Conservation (phyloP, 257 asterid species). For the Nicotiana noctiflora region DNA sequence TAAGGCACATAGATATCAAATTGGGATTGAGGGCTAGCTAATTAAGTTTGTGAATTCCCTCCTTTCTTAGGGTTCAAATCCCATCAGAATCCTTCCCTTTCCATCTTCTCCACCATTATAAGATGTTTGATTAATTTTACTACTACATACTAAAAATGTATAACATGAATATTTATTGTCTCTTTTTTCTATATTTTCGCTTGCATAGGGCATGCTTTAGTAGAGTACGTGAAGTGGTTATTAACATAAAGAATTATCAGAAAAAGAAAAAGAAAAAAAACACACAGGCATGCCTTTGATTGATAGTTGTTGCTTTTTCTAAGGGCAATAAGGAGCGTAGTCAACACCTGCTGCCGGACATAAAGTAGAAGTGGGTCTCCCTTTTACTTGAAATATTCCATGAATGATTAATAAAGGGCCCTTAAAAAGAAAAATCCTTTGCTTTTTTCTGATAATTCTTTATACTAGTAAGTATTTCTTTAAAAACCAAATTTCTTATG, state of each 20-base stretch:
- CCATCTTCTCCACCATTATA: no score
- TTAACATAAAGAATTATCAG: neutral
- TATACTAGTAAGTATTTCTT: neutral
- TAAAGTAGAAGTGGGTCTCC: slow-evolving; percentile 49
- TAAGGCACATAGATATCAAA: neutral
- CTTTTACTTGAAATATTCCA: slow-evolving; percentile 54
- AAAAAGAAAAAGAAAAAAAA: neutral
- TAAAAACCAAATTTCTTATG: neutral
- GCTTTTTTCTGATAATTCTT: neutral
- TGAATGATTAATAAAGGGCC: slow-evolving; percentile 54
- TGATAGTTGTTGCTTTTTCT: neutral
- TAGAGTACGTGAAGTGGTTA: neutral
- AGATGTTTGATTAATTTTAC: neutral
- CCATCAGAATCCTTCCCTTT: no score
- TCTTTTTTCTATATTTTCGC: no score
- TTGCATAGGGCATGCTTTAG: neutral
- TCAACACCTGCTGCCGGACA: slow-evolving; percentile 58
- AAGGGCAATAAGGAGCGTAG: slow-evolving; percentile 22
- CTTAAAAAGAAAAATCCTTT: slow-evolving; percentile 21
- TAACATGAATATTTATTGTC: neutral
- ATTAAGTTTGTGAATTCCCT: no score
- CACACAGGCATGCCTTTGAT: neutral
- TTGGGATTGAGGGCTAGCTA: no score
- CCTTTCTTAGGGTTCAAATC: no score
- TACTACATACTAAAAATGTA: neutral